Percentiles rank a stretch among this genome's conserved stretches.
phyloP scores from a whole-genome alignment of 192 early-diverging fungal species.

The Linnemannia elongata region DNA sequence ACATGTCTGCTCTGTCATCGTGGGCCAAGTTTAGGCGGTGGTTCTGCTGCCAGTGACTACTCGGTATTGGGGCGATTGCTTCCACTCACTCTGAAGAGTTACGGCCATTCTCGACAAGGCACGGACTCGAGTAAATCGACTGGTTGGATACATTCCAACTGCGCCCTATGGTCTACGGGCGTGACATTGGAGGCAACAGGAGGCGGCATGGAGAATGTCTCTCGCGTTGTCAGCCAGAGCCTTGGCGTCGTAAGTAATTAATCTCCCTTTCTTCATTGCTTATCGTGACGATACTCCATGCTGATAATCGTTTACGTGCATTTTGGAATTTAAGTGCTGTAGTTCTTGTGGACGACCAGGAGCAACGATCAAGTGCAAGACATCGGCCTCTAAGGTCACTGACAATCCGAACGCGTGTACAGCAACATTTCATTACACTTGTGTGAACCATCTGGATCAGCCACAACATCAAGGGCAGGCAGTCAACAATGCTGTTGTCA shows the following conservation, averaged over 20 bases:
- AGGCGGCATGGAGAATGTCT: slow-evolving; percentile 15
- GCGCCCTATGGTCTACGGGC: slow-evolving; percentile 26
- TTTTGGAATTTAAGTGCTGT: background rate
- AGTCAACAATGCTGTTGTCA: slow-evolving; percentile 7
- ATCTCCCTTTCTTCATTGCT: background rate
- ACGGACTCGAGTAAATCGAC: background rate
- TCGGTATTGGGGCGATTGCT: background rate
- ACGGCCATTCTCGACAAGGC: background rate
- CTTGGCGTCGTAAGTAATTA: slow-evolving; percentile 1
- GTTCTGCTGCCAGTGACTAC: background rate
- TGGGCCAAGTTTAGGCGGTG: background rate
- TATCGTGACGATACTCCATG: background rate
- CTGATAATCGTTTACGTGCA: background rate
- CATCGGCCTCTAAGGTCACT: background rate
- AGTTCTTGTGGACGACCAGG: slow-evolving; percentile 20
- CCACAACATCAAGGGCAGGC: background rate
- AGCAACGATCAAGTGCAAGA: slow-evolving; percentile 26
- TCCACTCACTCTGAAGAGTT: background rate
- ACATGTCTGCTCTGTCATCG: slow-evolving; percentile 12
- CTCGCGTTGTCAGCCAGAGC: background rate
- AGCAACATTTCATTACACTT: slow-evolving; percentile 13
- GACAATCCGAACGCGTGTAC: slow-evolving; percentile 12
- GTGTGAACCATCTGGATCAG: slow-evolving; percentile 6
- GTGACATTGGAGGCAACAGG: slow-evolving; percentile 18
- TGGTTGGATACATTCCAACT: slow-evolving; percentile 27